phyloP scores from a whole-genome alignment of 2,329 filamentous ascomycete species.

The Botrytis cinerea region DNA sequence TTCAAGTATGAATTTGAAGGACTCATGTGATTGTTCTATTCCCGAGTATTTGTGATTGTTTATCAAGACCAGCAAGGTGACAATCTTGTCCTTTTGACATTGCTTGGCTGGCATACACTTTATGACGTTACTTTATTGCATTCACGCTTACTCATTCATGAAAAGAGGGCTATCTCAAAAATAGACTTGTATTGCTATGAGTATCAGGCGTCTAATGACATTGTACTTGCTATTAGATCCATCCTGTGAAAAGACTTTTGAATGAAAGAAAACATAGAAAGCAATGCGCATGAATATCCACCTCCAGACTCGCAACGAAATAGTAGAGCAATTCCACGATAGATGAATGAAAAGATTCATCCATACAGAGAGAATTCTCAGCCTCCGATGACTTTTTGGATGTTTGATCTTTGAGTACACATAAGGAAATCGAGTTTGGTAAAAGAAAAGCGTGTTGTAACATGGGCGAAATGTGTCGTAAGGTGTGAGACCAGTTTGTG shows the following conservation, averaged over 20 bases:
- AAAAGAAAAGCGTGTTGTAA: conserved; percentile 22
- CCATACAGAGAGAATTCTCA: conserved; percentile 5
- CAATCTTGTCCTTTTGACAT: background rate
- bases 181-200: conserved; percentile 22
- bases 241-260: conserved; percentile 26
- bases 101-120: conserved; percentile 6
- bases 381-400: conserved; percentile 10
- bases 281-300: conserved; percentile 16
- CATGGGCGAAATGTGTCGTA: conserved; percentile 5
- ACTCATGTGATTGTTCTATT: conserved; percentile 5
- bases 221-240: conserved; percentile 23
- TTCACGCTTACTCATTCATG: background rate
- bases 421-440: conserved; percentile 18
- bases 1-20: background rate
- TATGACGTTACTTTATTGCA: background rate
- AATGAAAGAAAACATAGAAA: conserved; percentile 19
- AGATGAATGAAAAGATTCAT: background rate
- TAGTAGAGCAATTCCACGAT: background rate
- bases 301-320: conserved; percentile 21
- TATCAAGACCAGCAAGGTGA: conserved; percentile 5
- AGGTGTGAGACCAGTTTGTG: background rate
- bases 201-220: conserved; percentile 22
- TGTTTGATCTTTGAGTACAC: conserved; percentile 19
- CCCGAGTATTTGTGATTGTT: conserved; percentile 15
- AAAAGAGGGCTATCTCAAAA: conserved; percentile 4